phyloP scores from a whole-genome alignment of 1,284 basidiomycete genomes.

The Marasmius oreades region DNA sequence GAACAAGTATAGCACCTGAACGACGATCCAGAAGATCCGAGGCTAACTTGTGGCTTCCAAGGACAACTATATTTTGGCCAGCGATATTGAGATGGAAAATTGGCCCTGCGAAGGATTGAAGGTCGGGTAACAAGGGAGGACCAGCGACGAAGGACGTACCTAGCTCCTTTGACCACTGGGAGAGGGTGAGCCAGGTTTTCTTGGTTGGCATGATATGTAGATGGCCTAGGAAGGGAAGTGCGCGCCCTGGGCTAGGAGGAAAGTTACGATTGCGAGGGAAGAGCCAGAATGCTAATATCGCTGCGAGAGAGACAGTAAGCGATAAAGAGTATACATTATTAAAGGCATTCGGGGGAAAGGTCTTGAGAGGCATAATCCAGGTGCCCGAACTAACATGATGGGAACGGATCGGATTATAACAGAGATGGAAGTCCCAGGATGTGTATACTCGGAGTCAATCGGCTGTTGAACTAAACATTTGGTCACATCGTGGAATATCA shows the following conservation, averaged over 20 bases:
- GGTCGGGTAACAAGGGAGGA: background rate
- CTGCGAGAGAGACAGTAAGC: no score
- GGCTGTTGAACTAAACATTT: no score
- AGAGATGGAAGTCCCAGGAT: no score
- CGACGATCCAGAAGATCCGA: constrained; percentile 16
- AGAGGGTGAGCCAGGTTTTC: constrained; percentile 5
- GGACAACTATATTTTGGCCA: constrained; percentile 10
- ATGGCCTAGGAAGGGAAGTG: background rate
- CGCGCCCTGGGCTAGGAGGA: background rate
- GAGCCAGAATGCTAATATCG: background rate
- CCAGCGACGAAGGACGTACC: background rate
- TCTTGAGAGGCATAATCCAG: background rate
- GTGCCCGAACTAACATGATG: no score
- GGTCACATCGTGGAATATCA: no score
- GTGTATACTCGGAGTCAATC: no score
- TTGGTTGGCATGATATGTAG: background rate
- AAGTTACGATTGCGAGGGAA: background rate
- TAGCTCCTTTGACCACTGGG: constrained; percentile 3
- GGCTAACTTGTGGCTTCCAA: constrained; percentile 12
- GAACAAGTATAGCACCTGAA: constrained; percentile 1
- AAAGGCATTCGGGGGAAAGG: no score
- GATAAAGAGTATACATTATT: no score
- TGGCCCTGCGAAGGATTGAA: background rate
- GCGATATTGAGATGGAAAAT: constrained; percentile 12
- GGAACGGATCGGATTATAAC: no score